Evolutionary conservation across 2,329 filamentous ascomycete genomes (phyloP), one percentile per base, ranked within the genome.

Genomic region (Fusarium sp.): DNA sequence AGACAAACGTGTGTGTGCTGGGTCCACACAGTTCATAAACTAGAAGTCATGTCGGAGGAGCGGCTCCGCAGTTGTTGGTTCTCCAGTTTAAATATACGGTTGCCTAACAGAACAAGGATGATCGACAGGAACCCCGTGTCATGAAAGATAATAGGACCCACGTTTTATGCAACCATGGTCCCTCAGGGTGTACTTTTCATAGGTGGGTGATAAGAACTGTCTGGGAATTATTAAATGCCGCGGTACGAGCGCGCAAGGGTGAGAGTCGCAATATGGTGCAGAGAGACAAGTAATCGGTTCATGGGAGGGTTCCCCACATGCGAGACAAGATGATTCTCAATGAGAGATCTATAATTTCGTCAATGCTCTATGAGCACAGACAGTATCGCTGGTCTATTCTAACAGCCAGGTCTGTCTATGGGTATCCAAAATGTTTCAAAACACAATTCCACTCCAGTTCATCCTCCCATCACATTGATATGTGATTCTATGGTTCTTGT

Each of bases 21-120:
- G 37, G 25, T 60, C 57, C 57, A 60, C 25, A 18, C 23, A n/a
- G 14, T 48, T 32, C 32, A 61, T 13, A 61, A 11, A 45, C 58
- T 48, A 35, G 58, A 61, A 30, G 9, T 48, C 20, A 61, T 61
- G 2, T n/a, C 58, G 58, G 39, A 48, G n/a, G 27, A 41, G 39
- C 27, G 39, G 39, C 39, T 61, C 58, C 58, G 25, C 27, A 30
- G 25, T 10, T 20, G 4, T 30, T 32, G 16, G 39, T 34, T 61
- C 25, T 61, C 58, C 58, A 61, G 10, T 61, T 61, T 61, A 41
- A 32, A 32, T 45, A 45, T 61, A 45, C n/a, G 18, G 41, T 45
- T 61, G 39, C 58, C 27, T 48, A 32, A 23, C 58, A 48, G n/a
- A 60, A 48, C 20, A 25, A 34, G 39, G n/a, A 25, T 30, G 58